Percentiles rank a stretch among this genome's conserved stretches.
Conservation (phyloP, 371 early-diverging fungal genomes). For the Mortierella sp. region DNA sequence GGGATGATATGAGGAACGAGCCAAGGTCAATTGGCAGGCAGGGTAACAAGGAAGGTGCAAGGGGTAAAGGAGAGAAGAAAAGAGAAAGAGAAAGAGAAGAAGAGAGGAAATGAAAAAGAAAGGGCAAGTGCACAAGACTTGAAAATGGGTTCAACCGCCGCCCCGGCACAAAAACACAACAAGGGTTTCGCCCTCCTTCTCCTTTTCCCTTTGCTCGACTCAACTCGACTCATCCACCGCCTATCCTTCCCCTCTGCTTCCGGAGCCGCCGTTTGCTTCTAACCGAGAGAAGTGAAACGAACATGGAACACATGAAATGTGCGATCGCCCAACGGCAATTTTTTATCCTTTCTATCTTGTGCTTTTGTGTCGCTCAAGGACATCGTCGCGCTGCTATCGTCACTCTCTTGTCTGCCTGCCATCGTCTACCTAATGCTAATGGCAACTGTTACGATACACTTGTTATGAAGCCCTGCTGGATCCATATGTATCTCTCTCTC, state of each 20-base stretch:
- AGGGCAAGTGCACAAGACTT: neutral
- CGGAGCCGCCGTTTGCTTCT: neutral
- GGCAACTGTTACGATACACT: too few relatives aligned
- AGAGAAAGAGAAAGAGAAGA: neutral
- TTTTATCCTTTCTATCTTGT: neutral
- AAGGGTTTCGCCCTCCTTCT: neutral
- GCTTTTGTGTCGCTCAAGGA: neutral
- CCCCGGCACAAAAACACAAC: neutral
- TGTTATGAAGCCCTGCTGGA: too few relatives aligned
- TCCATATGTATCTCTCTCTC: too few relatives aligned
- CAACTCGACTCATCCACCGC: neutral
- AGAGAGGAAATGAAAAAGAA: neutral
- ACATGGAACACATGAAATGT: too few relatives aligned
- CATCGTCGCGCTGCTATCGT: neutral
- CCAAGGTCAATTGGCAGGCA: neutral
- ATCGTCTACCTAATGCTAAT: too few relatives aligned
- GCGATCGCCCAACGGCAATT: slow-evolving; percentile 8
- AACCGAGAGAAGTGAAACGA: neutral
- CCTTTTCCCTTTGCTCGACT: neutral
- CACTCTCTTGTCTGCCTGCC: neutral
- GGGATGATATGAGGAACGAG: neutral
- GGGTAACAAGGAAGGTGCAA: slow-evolving; percentile 7
- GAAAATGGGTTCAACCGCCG: neutral
- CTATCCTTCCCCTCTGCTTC: neutral
- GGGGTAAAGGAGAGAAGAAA: neutral